These are phyloP conservation scores for Backusella psychrophila DNA, from an alignment of 192 early-diverging fungal genomes.

Conservation along the genomic window DNA sequence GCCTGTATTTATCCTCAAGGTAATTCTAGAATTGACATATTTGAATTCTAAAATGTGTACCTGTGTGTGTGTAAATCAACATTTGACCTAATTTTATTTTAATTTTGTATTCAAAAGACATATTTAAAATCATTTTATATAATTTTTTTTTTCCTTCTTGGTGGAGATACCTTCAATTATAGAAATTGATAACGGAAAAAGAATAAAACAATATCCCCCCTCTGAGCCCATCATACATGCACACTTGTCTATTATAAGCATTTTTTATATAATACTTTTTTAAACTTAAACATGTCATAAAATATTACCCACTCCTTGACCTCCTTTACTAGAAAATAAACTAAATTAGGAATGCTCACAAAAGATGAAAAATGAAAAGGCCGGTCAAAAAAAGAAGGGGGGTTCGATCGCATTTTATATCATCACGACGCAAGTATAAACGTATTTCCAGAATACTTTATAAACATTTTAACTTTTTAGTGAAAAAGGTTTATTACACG, in stretches of 20 bases:
- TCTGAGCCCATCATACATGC: no score
- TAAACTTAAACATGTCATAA: not conserved
- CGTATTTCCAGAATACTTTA: not conserved
- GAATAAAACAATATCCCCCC: not conserved
- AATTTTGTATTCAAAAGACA: not conserved
- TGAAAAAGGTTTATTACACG: not conserved
- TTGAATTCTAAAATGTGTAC: no score
- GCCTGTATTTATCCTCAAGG: no score
- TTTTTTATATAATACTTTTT: not conserved
- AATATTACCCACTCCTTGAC: not conserved
- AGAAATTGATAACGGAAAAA: not conserved
- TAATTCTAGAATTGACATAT: no score
- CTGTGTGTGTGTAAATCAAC: no score
- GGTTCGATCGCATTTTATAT: not conserved
- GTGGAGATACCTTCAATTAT: not conserved
- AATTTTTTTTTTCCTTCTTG: not conserved
- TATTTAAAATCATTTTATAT: not conserved
- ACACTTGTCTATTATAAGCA: no score
- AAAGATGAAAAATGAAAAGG: not conserved
- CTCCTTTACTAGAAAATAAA: not conserved
- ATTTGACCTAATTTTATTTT: not conserved
- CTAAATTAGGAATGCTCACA: not conserved
- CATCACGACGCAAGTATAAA: not conserved
- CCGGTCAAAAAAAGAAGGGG: not conserved
- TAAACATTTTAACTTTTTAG: not conserved